Evolutionary conservation across 345 rosid species (phyloP).

Genomic region (Carallia brachiata): DNA sequence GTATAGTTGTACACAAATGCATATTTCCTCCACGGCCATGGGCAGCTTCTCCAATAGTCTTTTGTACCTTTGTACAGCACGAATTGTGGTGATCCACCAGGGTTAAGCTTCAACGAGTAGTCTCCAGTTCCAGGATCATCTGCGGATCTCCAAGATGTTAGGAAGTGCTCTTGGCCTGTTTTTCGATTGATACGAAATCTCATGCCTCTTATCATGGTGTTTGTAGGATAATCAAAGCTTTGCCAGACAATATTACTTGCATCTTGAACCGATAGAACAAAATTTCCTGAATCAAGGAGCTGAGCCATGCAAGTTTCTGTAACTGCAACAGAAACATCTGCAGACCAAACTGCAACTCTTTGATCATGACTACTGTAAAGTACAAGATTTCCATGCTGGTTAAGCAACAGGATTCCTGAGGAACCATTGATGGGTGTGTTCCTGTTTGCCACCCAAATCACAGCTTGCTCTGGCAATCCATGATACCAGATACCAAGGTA

Average conservation of each 20-base stretch:
- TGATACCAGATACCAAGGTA: constrained; percentile 2
- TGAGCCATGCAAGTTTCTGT: background rate
- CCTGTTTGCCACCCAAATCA: constrained; percentile 22
- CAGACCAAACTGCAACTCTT: constrained; percentile 3
- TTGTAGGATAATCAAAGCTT: constrained; percentile 19
- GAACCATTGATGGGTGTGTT: constrained; percentile 7
- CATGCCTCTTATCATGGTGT: background rate
- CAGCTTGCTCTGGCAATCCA: background rate
- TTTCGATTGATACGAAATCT: constrained; percentile 1
- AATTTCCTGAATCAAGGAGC: constrained; percentile 17
- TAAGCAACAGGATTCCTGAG: constrained; percentile 13
- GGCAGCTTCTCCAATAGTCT: constrained; percentile 9
- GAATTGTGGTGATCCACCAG: constrained; percentile 11
- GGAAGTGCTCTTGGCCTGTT: background rate
- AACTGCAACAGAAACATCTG: background rate
- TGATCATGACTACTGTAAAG: background rate
- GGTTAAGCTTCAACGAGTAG: background rate
- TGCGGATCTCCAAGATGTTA: constrained; percentile 22
- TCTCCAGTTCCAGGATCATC: constrained; percentile 17
- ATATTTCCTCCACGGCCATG: constrained; percentile 7
- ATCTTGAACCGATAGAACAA: background rate
- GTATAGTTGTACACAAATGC: background rate
- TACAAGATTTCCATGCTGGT: background rate
- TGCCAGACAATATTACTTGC: constrained; percentile 12
- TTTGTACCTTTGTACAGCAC: background rate